Conservation (phyloP, 2,329 filamentous ascomycete species). For the Mariannaea sp. region DNA sequence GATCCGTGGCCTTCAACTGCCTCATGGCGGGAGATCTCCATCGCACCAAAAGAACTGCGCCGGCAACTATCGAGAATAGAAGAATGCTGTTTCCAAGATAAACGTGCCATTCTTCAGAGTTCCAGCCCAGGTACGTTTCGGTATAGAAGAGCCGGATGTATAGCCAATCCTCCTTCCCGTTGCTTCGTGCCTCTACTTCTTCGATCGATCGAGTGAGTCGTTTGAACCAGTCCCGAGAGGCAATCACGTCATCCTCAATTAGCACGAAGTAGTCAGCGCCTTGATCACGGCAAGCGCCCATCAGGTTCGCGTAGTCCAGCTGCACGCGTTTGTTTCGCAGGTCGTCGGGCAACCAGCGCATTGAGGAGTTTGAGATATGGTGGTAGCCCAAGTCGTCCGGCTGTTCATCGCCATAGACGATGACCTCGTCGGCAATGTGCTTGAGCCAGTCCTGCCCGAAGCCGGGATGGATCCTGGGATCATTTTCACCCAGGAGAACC, state of each 20-base stretch:
- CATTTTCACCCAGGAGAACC: conserved; percentile 39
- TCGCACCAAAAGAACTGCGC: conserved; percentile 20
- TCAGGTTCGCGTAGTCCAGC: conserved; percentile 36
- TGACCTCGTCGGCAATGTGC: conserved; percentile 37
- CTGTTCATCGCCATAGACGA: conserved; percentile 33
- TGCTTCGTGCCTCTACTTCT: conserved; percentile 25
- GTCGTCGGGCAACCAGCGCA: conserved; percentile 16
- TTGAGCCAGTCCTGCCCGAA: conserved; percentile 39
- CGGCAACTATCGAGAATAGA: conserved; percentile 25
- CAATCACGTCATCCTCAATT: conserved; percentile 43
- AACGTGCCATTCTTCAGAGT: conserved; percentile 40
- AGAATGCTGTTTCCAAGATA: conserved; percentile 31
- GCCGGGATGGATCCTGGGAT: conserved; percentile 34
- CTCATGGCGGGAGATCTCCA: conserved; percentile 16
- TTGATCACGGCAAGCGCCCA: conserved; percentile 31
- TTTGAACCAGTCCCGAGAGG: conserved; percentile 39
- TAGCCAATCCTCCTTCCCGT: conserved; percentile 35
- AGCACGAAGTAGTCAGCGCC: conserved; percentile 38
- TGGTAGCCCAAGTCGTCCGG: conserved; percentile 6
- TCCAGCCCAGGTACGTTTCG: conserved; percentile 44
- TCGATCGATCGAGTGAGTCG: conserved; percentile 29
- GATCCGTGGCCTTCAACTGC: conserved; percentile 13
- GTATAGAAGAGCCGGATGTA: conserved; percentile 45
- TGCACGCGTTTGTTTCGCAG: conserved; percentile 36
- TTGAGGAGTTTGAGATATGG: conserved; percentile 16